A percentile compares a stretch with the other conserved stretches of the same genome.
phyloP scores from a whole-genome alignment of 2,329 filamentous ascomycete genomes.

The Cladosporium cucumerinum region DNA sequence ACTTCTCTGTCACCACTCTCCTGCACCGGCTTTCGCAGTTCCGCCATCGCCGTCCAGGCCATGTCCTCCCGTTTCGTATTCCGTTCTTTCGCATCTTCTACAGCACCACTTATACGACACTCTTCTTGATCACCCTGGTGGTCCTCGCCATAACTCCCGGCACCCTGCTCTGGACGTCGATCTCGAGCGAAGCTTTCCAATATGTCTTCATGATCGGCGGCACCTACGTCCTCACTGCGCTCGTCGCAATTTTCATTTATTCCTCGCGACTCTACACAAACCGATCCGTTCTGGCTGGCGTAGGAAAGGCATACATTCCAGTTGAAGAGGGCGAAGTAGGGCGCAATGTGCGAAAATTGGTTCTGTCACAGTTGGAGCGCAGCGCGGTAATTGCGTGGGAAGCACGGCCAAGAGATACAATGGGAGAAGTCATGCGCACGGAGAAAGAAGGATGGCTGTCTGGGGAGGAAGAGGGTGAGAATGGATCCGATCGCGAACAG shows the following conservation, averaged over 20 bases:
- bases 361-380: constrained; percentile 67
- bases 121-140: constrained; percentile 69
- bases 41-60: constrained; percentile 17
- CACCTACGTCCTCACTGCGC: constrained; percentile 68
- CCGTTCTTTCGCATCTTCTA: constrained; percentile 78
- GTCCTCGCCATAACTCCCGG: constrained; percentile 77
- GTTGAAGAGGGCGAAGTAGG: constrained; percentile 80
- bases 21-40: constrained; percentile 10
- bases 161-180: constrained; percentile 74
- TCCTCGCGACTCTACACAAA: constrained; percentile 82
- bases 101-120: constrained; percentile 69
- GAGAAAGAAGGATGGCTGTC: constrained; percentile 29
- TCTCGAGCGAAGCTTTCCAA: constrained; percentile 62
- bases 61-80: constrained; percentile 41
- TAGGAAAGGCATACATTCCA: constrained; percentile 83
- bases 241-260: constrained; percentile 74
- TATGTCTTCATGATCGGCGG: constrained; percentile 81
- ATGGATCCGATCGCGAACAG: neutral
- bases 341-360: constrained; percentile 70
- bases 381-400: constrained; percentile 81
- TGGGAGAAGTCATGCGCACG: constrained; percentile 32
- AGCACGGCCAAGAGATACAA: constrained; percentile 63
- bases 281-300: constrained; percentile 70
- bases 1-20: constrained; percentile 9
- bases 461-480: constrained; percentile 20